These are phyloP conservation scores for Juglanconis sp. DNA, from an alignment of 2,329 filamentous ascomycete genomes.

Conservation along the genomic window DNA sequence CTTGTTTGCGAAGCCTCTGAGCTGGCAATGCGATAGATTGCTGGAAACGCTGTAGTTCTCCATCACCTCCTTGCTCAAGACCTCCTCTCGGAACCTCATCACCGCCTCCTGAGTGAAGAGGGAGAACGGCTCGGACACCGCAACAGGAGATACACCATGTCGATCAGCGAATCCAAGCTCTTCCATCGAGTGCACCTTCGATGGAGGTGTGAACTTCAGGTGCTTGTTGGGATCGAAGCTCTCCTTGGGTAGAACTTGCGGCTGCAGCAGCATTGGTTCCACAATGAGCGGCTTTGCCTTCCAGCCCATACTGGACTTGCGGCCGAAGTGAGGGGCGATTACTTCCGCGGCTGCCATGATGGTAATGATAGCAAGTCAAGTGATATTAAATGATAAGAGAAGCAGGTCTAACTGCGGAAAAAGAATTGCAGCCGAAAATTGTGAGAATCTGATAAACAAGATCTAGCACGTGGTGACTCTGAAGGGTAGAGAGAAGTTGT, in stretches of 20 bases:
- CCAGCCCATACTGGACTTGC: slow-evolving; percentile 3
- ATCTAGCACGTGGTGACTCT: neutral
- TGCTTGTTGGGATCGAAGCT: slow-evolving; percentile 41
- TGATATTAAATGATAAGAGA: neutral
- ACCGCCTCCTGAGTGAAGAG: slow-evolving; percentile 62
- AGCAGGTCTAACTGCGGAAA: neutral
- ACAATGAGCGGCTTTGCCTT: neutral
- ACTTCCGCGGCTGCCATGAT: slow-evolving; percentile 7
- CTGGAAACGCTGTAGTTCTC: slow-evolving; percentile 52
- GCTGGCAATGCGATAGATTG: slow-evolving; percentile 17
- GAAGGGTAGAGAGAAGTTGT: neutral
- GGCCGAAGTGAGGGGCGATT: slow-evolving; percentile 4
- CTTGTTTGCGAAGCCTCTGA: slow-evolving; percentile 18
- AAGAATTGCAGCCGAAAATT: neutral
- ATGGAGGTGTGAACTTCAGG: slow-evolving; percentile 47
- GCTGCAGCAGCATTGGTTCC: neutral
- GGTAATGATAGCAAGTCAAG: neutral
- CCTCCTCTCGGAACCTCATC: slow-evolving; percentile 58
- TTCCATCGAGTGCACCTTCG: slow-evolving; percentile 56
- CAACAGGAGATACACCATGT: slow-evolving; percentile 58
- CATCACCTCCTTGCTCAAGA: slow-evolving; percentile 55
- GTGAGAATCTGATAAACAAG: neutral
- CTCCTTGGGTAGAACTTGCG: neutral
- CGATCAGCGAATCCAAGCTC: slow-evolving; percentile 55
- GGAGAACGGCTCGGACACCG: slow-evolving; percentile 62